Conservation (phyloP, 2,329 filamentous ascomycete species). For the Penicillium sp. region DNA sequence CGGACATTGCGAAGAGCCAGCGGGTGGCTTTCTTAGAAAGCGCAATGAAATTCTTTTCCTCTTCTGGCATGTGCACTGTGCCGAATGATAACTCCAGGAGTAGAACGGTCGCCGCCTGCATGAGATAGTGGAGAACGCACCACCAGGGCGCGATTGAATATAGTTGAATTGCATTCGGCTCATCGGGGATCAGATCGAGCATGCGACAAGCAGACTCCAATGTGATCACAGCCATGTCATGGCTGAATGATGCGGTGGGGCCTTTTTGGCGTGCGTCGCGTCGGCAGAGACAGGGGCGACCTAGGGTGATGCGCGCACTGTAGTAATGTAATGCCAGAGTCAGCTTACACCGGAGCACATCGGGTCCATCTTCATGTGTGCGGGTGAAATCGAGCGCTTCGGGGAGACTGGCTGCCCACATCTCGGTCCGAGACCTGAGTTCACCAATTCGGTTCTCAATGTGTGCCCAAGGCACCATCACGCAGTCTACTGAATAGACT, state of each 20-base stretch:
- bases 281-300: conserved; percentile 50
- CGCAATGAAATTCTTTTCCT: conserved; percentile 38
- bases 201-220: conserved; percentile 42
- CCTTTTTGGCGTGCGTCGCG: conserved; percentile 37
- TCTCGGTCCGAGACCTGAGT: conserved; percentile 39
- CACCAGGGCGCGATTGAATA: conserved; percentile 47
- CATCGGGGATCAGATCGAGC: conserved; percentile 45
- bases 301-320: conserved; percentile 45
- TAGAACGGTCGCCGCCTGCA: conserved; percentile 47
- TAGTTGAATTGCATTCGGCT: conserved; percentile 42
- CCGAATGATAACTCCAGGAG: conserved; percentile 50
- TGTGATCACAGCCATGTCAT: conserved; percentile 40
- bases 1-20: conserved; percentile 46
- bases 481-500: conserved; percentile 44
- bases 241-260: conserved; percentile 37
- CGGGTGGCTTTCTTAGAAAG: conserved; percentile 44
- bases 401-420: conserved; percentile 42
- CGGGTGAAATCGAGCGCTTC: conserved; percentile 38
- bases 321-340: conserved; percentile 47
- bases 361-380: conserved; percentile 35
- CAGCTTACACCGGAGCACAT: conserved; percentile 41
- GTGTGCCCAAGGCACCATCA: conserved; percentile 41
- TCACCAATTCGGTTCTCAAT: conserved; percentile 44
- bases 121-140: conserved; percentile 47
- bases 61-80: conserved; percentile 45